These are phyloP conservation scores for Trichothecium roseum DNA, from an alignment of 2,329 filamentous ascomycete species.

Conservation along the genomic window DNA sequence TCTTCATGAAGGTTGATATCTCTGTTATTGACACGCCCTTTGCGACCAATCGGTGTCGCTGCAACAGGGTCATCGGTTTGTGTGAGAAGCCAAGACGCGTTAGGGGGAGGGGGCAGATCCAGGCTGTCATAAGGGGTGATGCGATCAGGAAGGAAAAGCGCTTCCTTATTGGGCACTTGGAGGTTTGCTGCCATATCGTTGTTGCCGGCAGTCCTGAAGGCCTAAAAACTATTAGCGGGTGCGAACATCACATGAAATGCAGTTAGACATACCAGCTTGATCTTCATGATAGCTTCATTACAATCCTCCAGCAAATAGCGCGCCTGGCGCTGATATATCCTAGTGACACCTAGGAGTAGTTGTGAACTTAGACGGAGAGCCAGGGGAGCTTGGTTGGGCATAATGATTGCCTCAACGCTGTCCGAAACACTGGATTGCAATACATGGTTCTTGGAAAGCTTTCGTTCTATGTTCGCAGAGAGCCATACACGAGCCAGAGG, in stretches of 20 bases:
- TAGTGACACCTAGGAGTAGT: constrained; percentile 85
- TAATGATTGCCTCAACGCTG: constrained; percentile 92
- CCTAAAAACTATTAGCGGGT: constrained; percentile 37
- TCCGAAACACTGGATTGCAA: constrained; percentile 89
- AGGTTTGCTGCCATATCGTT: constrained; percentile 86
- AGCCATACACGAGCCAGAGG: constrained; percentile 96
- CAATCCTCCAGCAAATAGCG: constrained; percentile 94
- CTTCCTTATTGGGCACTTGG: constrained; percentile 71
- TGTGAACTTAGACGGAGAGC: constrained; percentile 89
- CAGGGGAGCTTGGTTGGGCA: constrained; percentile 86
- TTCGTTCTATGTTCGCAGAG: constrained; percentile 95
- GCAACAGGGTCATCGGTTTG: constrained; percentile 53
- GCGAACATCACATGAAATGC: not conserved
- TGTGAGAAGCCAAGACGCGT: constrained; percentile 74
- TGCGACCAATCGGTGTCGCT: constrained; percentile 42
- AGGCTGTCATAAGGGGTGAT: constrained; percentile 85
- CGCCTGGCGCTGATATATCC: constrained; percentile 96
- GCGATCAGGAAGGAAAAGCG: constrained; percentile 80
- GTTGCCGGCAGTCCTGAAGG: constrained; percentile 87
- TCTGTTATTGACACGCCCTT: constrained; percentile 46
- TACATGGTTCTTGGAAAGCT: constrained; percentile 94
- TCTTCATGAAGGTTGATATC: constrained; percentile 62
- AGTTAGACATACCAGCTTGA: constrained; percentile 71
- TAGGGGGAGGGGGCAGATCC: constrained; percentile 70
- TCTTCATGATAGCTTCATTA: constrained; percentile 94